A percentile compares a stretch with the other conserved stretches of the same genome.
Evolutionary conservation across 2,329 filamentous ascomycete genomes (phyloP).

Genomic region (Pseudogymnoascus sp.): DNA sequence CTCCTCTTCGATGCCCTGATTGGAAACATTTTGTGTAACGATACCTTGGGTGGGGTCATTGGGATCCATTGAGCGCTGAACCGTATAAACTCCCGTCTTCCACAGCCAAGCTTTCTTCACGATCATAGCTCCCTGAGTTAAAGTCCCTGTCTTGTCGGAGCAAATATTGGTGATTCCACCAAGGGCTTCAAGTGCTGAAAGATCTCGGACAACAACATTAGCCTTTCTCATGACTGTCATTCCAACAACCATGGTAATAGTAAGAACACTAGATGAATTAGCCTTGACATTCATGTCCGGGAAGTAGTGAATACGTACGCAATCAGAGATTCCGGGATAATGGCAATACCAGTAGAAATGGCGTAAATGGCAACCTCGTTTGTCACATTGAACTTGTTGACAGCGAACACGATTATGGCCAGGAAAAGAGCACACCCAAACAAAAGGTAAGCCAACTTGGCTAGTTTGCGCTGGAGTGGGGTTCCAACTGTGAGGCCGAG

Average conservation of each 20-base stretch:
- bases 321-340: conserved; percentile 52
- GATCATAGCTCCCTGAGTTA: conserved; percentile 53
- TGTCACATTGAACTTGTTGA: conserved; percentile 40
- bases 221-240: conserved; percentile 38
- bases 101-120: conserved; percentile 49
- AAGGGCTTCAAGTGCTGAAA: conserved; percentile 53
- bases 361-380: conserved; percentile 50
- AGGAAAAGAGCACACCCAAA: conserved; percentile 45
- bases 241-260: conserved; percentile 44
- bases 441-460: conserved; percentile 54
- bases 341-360: conserved; percentile 38
- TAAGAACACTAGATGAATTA: conserved; percentile 41
- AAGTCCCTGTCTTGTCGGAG: conserved; percentile 69
- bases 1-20: conserved; percentile 16
- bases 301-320: conserved; percentile 18
- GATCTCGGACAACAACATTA: conserved; percentile 38
- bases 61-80: conserved; percentile 44
- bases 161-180: conserved; percentile 67
- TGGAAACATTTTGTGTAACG: conserved; percentile 29
- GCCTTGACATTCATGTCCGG: background rate
- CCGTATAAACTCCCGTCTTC: conserved; percentile 40
- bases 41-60: conserved; percentile 45
- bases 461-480: conserved; percentile 56
- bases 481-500: conserved; percentile 54
- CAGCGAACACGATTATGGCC: conserved; percentile 32